Evolutionary conservation across 805 yeast genomes (phyloP).

Genomic region (Sugiyamaella chiloensis): DNA sequence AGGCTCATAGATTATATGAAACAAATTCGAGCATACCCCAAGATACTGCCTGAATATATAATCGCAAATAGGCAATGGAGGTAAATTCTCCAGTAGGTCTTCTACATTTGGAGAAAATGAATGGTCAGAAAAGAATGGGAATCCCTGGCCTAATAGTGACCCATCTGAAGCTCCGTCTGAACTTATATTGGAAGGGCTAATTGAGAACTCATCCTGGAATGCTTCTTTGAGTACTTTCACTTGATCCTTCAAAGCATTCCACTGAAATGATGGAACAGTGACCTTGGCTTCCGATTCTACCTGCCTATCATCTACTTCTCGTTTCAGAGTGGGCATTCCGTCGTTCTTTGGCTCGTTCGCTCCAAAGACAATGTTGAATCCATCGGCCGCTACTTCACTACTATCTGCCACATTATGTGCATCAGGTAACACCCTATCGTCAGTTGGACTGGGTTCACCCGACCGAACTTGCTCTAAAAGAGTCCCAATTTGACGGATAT

Average conservation of each 20-base stretch:
- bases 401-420: too few relatives aligned
- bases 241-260: slow-evolving; percentile 11
- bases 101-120: neutral
- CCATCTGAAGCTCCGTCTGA: neutral
- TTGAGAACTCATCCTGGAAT: neutral
- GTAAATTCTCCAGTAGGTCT: slow-evolving; percentile 3
- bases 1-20: slow-evolving; percentile 10
- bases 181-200: neutral
- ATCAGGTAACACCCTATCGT: neutral
- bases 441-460: neutral
- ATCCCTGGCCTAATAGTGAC: neutral
- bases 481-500: slow-evolving; percentile 2
- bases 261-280: slow-evolving; percentile 7
- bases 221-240: slow-evolving; percentile 9
- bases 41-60: slow-evolving; percentile 9
- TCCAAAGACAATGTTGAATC: too few relatives aligned
- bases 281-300: neutral
- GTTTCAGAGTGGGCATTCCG: neutral
- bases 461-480: slow-evolving; percentile 3
- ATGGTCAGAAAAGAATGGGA: neutral
- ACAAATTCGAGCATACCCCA: slow-evolving; percentile 4
- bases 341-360: neutral
- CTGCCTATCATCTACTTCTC: neutral
- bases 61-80: slow-evolving; percentile 11
- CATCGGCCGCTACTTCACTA: neutral